A percentile compares a stretch with the other conserved stretches of the same genome.
Evolutionary conservation across 495 filamentous ascomycete genomes (phyloP).

Genomic region (Tuber borchii): DNA sequence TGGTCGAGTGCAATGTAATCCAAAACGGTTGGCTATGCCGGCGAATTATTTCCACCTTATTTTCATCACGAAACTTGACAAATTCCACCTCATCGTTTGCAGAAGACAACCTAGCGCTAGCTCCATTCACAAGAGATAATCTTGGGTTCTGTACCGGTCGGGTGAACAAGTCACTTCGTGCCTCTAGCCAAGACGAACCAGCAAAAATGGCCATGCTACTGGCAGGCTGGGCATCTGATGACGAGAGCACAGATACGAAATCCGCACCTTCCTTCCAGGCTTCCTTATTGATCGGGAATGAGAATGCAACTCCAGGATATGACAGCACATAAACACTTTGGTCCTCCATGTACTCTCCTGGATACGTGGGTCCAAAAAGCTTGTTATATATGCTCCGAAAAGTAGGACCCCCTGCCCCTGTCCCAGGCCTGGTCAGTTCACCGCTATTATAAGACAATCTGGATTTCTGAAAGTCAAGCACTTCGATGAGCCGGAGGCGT

Average conservation of each 20-base stretch:
- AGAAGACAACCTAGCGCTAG: constrained; percentile 33
- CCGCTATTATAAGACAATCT: constrained; percentile 75
- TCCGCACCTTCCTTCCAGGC: constrained; percentile 77
- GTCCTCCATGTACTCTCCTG: constrained; percentile 77
- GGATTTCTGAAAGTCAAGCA: constrained; percentile 82
- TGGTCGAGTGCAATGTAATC: constrained; percentile 71
- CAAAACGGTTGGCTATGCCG: constrained; percentile 54
- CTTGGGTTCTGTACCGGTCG: constrained; percentile 62
- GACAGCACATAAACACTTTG: constrained; percentile 70
- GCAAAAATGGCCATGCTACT: constrained; percentile 80
- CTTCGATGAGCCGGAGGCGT: constrained; percentile 79
- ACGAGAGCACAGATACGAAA: constrained; percentile 77
- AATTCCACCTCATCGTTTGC: constrained; percentile 70
- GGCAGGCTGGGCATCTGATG: constrained; percentile 64
- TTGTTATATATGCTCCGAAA: constrained; percentile 90
- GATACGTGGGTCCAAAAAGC: constrained; percentile 82
- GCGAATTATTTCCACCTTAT: constrained; percentile 68
- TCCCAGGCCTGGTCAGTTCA: constrained; percentile 63
- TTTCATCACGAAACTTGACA: constrained; percentile 65
- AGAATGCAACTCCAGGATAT: constrained; percentile 88
- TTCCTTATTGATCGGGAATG: constrained; percentile 68
- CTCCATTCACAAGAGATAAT: constrained; percentile 49
- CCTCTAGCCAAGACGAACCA: constrained; percentile 82
- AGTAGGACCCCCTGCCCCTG: constrained; percentile 58
- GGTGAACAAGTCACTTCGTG: constrained; percentile 66